Base-by-base conservation (phyloP, 129 eudicot genomes). In the Heracleum sosnowskyi region DNA sequence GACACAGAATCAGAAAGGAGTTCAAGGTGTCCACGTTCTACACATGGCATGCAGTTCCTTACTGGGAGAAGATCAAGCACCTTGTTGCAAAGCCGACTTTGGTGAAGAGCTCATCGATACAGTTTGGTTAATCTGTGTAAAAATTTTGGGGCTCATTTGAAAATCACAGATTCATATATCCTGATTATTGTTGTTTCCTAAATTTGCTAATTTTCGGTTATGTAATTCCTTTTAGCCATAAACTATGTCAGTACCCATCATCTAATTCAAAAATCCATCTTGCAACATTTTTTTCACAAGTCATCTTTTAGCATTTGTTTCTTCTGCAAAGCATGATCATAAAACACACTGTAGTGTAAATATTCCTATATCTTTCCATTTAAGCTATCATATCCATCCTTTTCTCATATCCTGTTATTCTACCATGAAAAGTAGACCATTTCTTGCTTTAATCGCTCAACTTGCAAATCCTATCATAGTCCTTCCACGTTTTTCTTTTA, bases 1-100 rank as follows among this genome's bases (percentile, higher is more conserved):
- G 86, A 83, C 76, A 44, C 26, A 4, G 83, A 74, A 31, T 16
- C 22, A 44, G 79, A 81, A 8, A 15, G 45, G 29, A 66, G 42
- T 6, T 53, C 26, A 24, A 60, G 74, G 74, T 76, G 70, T 75
- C 79, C 86, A 31, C 73, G 49, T 51, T 51, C 44, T 73, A 73
- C 4, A 24, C 17, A 45, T 31, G 66, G 68, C 16, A 39, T 29
- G 2, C 35, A 45, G 17, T 55, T 40, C 34, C 37, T 9, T 24
- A 42, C 26, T 17, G 53, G 79, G 29, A 76, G 69, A 72, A 80
- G 87, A 47, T 77, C 79, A 69, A 80, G 62, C 75, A 76, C 63
- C 29, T 46, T 77, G 51, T 80, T 73, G 80, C 81, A 66, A 71
- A 36, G 51, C 72, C 60, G 11, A 26, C 35, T 35, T 13, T 44